A percentile compares a stretch with the other conserved stretches of the same genome.
Evolutionary conservation across 768 basidiomycete genomes (phyloP).

Genomic region (Podaxis pistillaris): DNA sequence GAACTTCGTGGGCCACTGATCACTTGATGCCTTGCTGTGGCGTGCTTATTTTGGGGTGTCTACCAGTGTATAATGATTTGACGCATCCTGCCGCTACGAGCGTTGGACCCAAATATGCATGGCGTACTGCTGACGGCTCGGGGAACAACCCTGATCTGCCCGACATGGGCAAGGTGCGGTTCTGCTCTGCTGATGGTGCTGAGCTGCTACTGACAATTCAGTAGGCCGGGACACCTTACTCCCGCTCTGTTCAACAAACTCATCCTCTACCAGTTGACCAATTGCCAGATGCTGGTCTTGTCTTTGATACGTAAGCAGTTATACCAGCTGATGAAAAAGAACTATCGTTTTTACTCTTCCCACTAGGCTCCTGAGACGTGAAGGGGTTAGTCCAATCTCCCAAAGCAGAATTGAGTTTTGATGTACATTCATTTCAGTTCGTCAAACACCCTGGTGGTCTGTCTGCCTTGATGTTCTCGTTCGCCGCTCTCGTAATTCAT

Average conservation of each 20-base stretch:
- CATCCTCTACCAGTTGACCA: slow-evolving; percentile 64
- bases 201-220: not conserved
- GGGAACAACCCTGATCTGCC: slow-evolving; percentile 71
- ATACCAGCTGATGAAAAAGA: not conserved
- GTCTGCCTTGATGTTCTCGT: slow-evolving; percentile 78
- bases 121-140: slow-evolving; percentile 75
- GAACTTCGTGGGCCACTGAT: slow-evolving; percentile 48
- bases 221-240: slow-evolving; percentile 70
- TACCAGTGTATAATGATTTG: slow-evolving; percentile 77
- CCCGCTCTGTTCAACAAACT: slow-evolving; percentile 76
- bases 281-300: slow-evolving; percentile 74
- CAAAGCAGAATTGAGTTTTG: not conserved
- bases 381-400: slow-evolving; percentile 44
- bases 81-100: slow-evolving; percentile 74
- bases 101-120: slow-evolving; percentile 60
- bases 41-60: not conserved
- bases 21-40: not conserved
- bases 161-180: slow-evolving; percentile 59
- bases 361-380: slow-evolving; percentile 58
- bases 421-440: slow-evolving; percentile 45
- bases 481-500: slow-evolving; percentile 82
- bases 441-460: slow-evolving; percentile 75
- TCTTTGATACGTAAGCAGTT: slow-evolving; percentile 67
- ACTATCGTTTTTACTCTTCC: not conserved
- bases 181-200: not conserved